Conservation (phyloP, 202 grass and related monocot species). For the Alloteropsis angusta region DNA sequence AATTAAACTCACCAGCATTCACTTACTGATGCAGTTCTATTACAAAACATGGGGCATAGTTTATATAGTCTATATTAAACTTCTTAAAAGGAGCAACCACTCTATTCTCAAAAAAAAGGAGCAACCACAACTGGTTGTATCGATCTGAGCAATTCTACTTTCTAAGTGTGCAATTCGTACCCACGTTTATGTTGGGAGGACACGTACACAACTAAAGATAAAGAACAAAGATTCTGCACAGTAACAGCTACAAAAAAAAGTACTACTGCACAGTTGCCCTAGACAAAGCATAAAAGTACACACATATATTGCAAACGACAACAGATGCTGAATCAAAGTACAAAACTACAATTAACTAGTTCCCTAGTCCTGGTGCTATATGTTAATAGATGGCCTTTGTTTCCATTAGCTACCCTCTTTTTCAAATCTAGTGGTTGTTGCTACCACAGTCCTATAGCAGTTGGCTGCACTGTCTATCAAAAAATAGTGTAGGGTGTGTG, state of each 20-base stretch:
- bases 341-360: neutral
- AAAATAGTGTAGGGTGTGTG: neutral
- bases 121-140: neutral
- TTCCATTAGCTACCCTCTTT: neutral
- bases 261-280: neutral
- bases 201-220: neutral
- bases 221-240: constrained; percentile 5
- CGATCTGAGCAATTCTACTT: neutral
- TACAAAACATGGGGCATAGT: neutral
- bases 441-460: neutral
- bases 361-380: neutral
- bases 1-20: neutral
- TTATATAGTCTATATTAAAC: neutral
- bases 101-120: no score
- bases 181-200: neutral
- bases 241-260: neutral
- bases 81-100: neutral
- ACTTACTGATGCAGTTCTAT: neutral
- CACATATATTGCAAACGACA: neutral
- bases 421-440: neutral
- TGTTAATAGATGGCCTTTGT: neutral
- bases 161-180: neutral
- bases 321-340: neutral
- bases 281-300: neutral
- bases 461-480: neutral